Conservation (phyloP, 495 filamentous ascomycete genomes). For the Xylaria grammica region DNA sequence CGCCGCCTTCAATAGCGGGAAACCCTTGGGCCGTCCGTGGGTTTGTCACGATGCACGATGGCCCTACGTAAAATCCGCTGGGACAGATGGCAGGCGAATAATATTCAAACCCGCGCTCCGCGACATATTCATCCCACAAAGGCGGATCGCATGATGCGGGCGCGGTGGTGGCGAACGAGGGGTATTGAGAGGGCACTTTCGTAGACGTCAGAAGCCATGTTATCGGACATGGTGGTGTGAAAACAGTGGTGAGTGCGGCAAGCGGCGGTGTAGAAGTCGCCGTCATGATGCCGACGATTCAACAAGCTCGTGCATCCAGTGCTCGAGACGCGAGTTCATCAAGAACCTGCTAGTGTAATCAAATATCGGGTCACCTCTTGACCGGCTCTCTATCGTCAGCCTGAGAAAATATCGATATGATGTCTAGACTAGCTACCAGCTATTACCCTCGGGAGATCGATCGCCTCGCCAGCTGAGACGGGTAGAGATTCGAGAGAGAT, state of each 20-base stretch:
- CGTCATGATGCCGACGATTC: constrained; percentile 9
- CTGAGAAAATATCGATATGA: background rate
- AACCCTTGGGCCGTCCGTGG: constrained; percentile 42
- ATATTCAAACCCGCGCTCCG: constrained; percentile 42
- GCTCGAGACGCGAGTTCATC: constrained; percentile 5
- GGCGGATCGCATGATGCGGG: constrained; percentile 46
- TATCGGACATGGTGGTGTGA: constrained; percentile 45
- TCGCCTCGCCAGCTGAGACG: constrained; percentile 18
- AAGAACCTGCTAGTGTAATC: background rate
- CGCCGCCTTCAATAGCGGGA: constrained; percentile 37
- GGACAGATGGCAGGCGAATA: constrained; percentile 53
- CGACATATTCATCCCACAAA: constrained; percentile 38
- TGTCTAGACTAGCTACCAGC: constrained; percentile 10
- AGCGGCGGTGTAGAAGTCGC: constrained; percentile 26
- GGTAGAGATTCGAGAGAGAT: background rate
- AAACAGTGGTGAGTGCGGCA: constrained; percentile 46
- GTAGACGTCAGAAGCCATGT: constrained; percentile 46
- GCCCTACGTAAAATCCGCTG: constrained; percentile 42
- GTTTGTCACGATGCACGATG: constrained; percentile 36
- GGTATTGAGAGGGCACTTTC: constrained; percentile 46
- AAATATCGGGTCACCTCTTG: background rate
- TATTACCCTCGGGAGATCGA: constrained; percentile 7
- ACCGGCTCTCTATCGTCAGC: background rate
- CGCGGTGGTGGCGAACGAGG: constrained; percentile 41
- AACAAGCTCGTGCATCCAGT: constrained; percentile 6